A percentile compares a stretch with the other conserved stretches of the same genome.
phyloP scores from a whole-genome alignment of 2,329 filamentous ascomycete genomes.

The Trichoderma sp. region DNA sequence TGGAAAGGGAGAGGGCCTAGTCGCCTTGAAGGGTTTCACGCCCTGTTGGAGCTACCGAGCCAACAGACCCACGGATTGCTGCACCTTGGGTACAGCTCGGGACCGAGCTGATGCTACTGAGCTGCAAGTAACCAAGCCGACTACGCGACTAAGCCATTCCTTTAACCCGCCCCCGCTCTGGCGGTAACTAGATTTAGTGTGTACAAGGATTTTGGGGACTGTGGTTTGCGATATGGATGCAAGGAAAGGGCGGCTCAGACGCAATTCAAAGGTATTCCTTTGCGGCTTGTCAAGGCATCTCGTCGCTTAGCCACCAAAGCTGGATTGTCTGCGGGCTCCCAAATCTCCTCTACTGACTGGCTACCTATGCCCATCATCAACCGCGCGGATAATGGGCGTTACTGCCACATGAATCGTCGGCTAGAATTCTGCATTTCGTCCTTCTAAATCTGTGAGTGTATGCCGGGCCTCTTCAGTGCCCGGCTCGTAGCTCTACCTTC shows the following conservation, averaged over 20 bases:
- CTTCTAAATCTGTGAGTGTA: background rate
- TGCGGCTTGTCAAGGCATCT: constrained; percentile 2
- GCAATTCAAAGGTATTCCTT: background rate
- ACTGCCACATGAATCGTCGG: background rate
- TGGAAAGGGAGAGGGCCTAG: constrained; percentile 16
- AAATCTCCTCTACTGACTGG: background rate
- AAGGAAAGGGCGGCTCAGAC: constrained; percentile 3
- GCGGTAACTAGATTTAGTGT: constrained; percentile 20
- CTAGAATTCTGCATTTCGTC: background rate
- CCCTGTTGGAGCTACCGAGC: constrained; percentile 26
- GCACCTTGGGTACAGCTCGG: constrained; percentile 15
- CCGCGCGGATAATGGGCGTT: background rate
- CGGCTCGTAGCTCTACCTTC: background rate
- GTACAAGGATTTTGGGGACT: constrained; percentile 5
- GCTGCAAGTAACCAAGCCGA: constrained; percentile 19
- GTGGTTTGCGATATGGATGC: constrained; percentile 10
- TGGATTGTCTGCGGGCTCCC: background rate
- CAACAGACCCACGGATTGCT: constrained; percentile 19
- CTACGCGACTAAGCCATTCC: constrained; percentile 15
- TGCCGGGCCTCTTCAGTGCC: background rate
- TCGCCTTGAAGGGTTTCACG: constrained; percentile 28
- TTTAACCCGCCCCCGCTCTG: constrained; percentile 13
- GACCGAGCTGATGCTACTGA: constrained; percentile 5
- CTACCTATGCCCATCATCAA: background rate
- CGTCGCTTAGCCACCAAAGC: background rate